Evolutionary conservation across 2,329 filamentous ascomycete species (phyloP).

Genomic region (Paecilomyces fulvus): DNA sequence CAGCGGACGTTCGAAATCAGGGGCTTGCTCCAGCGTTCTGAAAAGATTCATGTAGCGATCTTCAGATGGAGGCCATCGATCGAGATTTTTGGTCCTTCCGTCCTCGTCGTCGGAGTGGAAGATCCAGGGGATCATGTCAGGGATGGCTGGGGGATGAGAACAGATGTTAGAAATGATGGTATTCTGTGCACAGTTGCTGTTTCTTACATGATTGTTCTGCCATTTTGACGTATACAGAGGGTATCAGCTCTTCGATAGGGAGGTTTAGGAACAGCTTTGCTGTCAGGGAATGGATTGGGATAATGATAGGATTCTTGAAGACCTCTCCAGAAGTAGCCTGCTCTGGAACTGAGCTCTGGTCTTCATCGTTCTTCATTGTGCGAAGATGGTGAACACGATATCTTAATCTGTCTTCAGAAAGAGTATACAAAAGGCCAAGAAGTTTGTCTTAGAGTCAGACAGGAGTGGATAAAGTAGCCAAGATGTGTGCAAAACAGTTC

Average conservation of each 20-base stretch:
- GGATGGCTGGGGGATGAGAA: slow-evolving; percentile 7
- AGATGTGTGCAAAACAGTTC: too few relatives aligned
- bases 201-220: slow-evolving; percentile 13
- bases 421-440: background rate
- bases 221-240: slow-evolving; percentile 10
- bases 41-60: slow-evolving; percentile 17
- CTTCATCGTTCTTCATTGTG: background rate
- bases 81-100: slow-evolving; percentile 10
- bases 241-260: slow-evolving; percentile 14
- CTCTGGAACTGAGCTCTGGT: background rate
- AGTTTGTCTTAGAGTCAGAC: too few relatives aligned
- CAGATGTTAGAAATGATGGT: background rate
- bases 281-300: slow-evolving; percentile 13
- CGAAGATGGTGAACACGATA: background rate
- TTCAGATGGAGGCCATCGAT: slow-evolving; percentile 14
- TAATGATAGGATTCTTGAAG: slow-evolving; percentile 2
- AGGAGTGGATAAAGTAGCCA: too few relatives aligned
- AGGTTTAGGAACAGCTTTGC: slow-evolving; percentile 15
- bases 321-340: too few relatives aligned
- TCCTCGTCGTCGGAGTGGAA: slow-evolving; percentile 12
- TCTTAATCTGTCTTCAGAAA: background rate
- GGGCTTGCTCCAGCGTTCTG: slow-evolving; percentile 14
- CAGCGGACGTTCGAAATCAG: slow-evolving; percentile 9
- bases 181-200: background rate
- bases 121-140: slow-evolving; percentile 14